Evolutionary conservation across 352 stramenopile species (phyloP).

Genomic region (Globisporangium iwayamae): DNA sequence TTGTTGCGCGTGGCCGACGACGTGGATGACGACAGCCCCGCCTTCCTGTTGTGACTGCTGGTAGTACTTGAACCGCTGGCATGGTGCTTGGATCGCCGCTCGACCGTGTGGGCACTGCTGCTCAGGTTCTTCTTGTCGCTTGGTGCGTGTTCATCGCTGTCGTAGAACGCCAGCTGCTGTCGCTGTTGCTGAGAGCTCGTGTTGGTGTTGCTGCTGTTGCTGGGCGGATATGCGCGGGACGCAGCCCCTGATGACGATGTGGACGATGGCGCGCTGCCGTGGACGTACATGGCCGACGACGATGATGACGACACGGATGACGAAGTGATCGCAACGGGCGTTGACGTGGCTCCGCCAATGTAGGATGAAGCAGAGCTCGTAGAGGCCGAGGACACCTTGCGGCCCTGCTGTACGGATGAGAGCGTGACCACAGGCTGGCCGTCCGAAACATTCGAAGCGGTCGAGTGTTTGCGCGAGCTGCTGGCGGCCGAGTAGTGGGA

Average conservation of each 20-base stretch:
- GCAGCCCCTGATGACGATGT: slow-evolving; percentile 3
- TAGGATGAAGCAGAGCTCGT: background rate
- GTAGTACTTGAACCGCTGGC: background rate
- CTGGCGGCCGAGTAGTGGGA: background rate
- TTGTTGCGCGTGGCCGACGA: slow-evolving; percentile 27
- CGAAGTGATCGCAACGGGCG: slow-evolving; percentile 3
- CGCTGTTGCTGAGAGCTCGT: background rate
- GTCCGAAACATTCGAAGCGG: slow-evolving; percentile 1
- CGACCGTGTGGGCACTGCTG: slow-evolving; percentile 5
- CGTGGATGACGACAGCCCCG: slow-evolving; percentile 16
- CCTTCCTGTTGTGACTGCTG: slow-evolving; percentile 11
- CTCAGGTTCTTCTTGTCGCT: slow-evolving; percentile 8
- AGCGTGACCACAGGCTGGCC: background rate
- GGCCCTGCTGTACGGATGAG: slow-evolving; percentile 5
- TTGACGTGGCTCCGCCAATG: background rate
- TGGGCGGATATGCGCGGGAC: slow-evolving; percentile 13
- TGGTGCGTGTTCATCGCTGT: background rate
- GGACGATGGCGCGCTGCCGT: slow-evolving; percentile 13
- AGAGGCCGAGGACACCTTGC: slow-evolving; percentile 1
- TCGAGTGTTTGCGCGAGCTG: slow-evolving; percentile 9
- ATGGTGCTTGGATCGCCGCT: slow-evolving; percentile 8
- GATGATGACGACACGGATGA: background rate
- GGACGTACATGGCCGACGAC: slow-evolving; percentile 10
- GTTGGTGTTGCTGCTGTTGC: slow-evolving; percentile 20
- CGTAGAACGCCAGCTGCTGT: slow-evolving; percentile 2